These are phyloP conservation scores for Dryadomyces sulphureus DNA, from an alignment of 2,329 filamentous ascomycete genomes.

Conservation along the genomic window DNA sequence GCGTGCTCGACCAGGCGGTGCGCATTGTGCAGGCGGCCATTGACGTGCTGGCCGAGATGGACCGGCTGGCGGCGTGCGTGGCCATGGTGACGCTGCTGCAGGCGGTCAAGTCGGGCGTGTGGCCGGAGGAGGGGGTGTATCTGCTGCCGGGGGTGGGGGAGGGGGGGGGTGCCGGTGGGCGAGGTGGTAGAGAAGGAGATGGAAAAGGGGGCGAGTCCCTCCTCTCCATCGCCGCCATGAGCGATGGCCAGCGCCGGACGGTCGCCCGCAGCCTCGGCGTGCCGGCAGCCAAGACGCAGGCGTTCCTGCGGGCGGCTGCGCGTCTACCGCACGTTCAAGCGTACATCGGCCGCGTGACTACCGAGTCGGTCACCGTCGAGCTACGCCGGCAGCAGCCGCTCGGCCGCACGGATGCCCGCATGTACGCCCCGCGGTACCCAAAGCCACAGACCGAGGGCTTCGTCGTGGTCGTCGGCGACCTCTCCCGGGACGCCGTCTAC, in stretches of 20 bases:
- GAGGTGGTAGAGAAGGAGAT: constrained; percentile 24
- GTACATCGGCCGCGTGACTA: constrained; percentile 43
- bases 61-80: constrained; percentile 59
- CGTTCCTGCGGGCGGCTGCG: constrained; percentile 44
- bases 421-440: constrained; percentile 80
- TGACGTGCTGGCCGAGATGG: constrained; percentile 85
- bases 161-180: too few species aligned
- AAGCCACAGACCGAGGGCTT: constrained; percentile 91
- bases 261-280: constrained; percentile 38
- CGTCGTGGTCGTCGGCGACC: constrained; percentile 66
- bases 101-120: constrained; percentile 81
- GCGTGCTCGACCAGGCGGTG: constrained; percentile 86
- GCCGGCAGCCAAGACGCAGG: constrained; percentile 24
- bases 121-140: constrained; percentile 70
- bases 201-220: constrained; percentile 22
- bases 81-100: constrained; percentile 79
- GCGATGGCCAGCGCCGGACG: constrained; percentile 21
- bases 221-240: constrained; percentile 24
- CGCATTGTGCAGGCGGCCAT: constrained; percentile 94
- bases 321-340: constrained; percentile 57
- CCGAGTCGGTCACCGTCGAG: constrained; percentile 44
- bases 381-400: constrained; percentile 54
- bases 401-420: constrained; percentile 50
- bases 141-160: constrained; percentile 58
- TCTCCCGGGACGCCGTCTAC: constrained; percentile 57